Base-by-base conservation (phyloP, 2,329 filamentous ascomycete genomes). In the Neonectria hederae region DNA sequence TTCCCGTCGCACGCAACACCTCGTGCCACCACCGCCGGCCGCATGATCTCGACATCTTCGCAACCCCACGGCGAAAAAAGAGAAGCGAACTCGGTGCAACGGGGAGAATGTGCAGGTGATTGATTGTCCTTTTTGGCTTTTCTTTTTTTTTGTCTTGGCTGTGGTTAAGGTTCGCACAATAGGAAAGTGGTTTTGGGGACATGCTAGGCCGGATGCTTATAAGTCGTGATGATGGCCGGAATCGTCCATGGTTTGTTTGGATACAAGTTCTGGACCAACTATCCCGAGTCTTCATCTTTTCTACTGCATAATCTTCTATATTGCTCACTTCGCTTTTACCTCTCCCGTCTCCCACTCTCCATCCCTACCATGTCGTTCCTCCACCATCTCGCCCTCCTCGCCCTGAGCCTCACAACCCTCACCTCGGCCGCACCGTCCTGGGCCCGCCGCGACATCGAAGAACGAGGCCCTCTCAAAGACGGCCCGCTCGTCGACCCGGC, bases 281-380 rank as follows among this genome's bases (percentile, higher is more conserved):
- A 38, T 7, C 5, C 14, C 35, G 17, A 17, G 35, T n/a, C 35
- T 17, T 38, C 14, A 17, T 35, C 35, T 17, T 8, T 8, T 7
- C 17, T 13, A 8, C 14, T 38, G 17, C 30, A 38, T 14, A 6
- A 38, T 28, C 28, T 28, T n/a, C 35, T 4, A n/a, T 8, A 6
- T 5, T n/a, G 2, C n/a, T 38, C 32, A 3, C 35, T 5, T 38
- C 5, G 6, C 35, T 8, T n/a, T 42, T 45, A 40, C 5, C 19
- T 51, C 7, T 28, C 53, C 1, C 24, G 11, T 17, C 45, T 28
- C 17, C 46, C 24, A n/a, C 24, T n/a, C 28, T 45, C 40, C 30
- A 40, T 24, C 24, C 21, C 28, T 11, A 26, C 32, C 0, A 70
- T 70, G 68, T 1, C 51, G 10, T 26, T 13, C 52, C 5, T 49